phyloP scores from a whole-genome alignment of 164 flowering plant species.

The Annona cherimola region DNA sequence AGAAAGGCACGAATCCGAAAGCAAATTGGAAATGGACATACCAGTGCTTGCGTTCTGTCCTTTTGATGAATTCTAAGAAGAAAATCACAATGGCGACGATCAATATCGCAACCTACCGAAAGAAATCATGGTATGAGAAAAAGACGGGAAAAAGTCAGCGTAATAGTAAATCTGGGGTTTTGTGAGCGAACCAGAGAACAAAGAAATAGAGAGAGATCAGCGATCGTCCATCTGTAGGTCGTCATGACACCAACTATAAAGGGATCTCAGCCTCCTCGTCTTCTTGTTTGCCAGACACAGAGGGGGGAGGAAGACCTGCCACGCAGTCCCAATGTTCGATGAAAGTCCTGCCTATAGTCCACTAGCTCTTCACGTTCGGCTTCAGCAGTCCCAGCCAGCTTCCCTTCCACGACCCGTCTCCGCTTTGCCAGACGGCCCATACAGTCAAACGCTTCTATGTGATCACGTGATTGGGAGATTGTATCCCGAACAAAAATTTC shows the following conservation, averaged over 20 bases:
- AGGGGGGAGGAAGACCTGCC: no score
- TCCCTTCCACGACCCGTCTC: no score
- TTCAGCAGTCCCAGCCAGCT: no score
- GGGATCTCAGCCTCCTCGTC: not conserved
- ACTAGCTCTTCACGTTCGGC: no score
- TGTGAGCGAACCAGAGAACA: not conserved
- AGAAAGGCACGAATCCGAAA: not conserved
- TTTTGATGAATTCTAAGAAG: slow-evolving; percentile 7
- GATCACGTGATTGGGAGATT: no score
- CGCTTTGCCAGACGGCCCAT: no score
- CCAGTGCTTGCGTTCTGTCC: slow-evolving; percentile 7
- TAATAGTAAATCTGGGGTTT: not conserved
- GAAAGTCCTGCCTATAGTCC: no score
- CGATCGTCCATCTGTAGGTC: not conserved
- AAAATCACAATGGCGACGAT: slow-evolving; percentile 1
- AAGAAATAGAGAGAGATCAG: not conserved
- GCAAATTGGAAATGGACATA: not conserved
- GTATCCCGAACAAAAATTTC: no score
- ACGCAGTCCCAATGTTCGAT: no score
- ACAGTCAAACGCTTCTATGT: no score
- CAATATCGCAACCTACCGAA: not conserved
- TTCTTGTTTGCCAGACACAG: no score
- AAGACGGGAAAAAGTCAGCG: not conserved
- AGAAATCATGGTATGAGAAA: not conserved
- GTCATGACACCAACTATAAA: not conserved